Percentiles rank a stretch among this genome's conserved stretches.
Conservation (phyloP, 495 filamentous ascomycete genomes). For the Peziza echinospora region DNA sequence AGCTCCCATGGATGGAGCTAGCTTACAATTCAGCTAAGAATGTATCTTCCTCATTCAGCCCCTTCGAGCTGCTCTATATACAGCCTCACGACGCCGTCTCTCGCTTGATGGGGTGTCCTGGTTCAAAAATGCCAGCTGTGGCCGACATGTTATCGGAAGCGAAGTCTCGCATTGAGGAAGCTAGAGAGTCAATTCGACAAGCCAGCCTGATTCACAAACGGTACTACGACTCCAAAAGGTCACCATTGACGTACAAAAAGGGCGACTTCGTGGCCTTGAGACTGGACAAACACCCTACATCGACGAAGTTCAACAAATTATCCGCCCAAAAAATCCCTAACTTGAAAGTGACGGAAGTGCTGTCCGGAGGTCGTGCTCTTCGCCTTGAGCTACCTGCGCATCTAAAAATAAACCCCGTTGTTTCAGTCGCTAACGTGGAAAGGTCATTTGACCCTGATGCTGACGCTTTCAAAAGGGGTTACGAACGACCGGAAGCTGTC, state of each 20-base stretch:
- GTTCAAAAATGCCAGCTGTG: no score
- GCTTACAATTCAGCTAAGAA: neutral
- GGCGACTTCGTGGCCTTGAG: conserved; percentile 1
- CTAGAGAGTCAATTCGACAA: neutral
- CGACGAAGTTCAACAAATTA: neutral
- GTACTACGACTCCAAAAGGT: neutral
- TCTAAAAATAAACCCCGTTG: neutral
- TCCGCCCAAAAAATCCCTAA: neutral
- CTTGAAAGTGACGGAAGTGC: neutral
- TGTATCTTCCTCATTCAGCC: neutral
- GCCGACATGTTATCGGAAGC: no score
- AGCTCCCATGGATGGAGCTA: neutral
- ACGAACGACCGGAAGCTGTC: neutral
- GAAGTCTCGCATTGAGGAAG: no score
- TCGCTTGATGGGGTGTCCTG: no score
- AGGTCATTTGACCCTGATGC: neutral
- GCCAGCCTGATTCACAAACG: neutral
- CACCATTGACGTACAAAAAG: neutral
- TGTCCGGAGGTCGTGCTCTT: neutral
- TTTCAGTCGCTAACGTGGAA: neutral
- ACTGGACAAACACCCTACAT: neutral
- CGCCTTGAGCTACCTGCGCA: neutral
- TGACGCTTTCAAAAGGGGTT: neutral
- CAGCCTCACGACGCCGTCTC: neutral
- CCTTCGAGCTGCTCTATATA: neutral